phyloP scores from a whole-genome alignment of 2,329 filamentous ascomycete genomes.

The Calonectria pseudoturangicola region DNA sequence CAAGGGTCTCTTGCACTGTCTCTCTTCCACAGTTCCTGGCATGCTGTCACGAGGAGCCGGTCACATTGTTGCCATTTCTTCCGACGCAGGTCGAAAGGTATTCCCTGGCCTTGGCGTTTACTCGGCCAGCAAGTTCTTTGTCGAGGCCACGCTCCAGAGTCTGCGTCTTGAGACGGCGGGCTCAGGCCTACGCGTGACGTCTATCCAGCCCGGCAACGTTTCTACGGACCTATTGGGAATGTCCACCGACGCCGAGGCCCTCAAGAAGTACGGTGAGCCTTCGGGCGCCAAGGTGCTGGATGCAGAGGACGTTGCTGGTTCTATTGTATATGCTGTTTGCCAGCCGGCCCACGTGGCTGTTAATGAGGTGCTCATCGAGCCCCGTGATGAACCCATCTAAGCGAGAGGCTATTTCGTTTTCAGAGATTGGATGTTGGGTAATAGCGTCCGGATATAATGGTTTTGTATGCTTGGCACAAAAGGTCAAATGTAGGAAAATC shows the following conservation, averaged over 20 bases:
- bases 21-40: slow-evolving; percentile 80
- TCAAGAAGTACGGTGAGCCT: slow-evolving; percentile 87
- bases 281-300: slow-evolving; percentile 85
- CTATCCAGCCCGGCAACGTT: slow-evolving; percentile 86
- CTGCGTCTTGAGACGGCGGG: slow-evolving; percentile 86
- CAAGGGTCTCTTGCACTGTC: slow-evolving; percentile 85
- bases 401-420: slow-evolving; percentile 22
- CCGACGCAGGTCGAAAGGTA: slow-evolving; percentile 87
- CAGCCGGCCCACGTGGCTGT: slow-evolving; percentile 86
- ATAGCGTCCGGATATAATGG: slow-evolving; percentile 2
- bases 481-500: slow-evolving; percentile 14
- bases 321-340: slow-evolving; percentile 83
- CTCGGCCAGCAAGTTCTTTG: slow-evolving; percentile 89
- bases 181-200: slow-evolving; percentile 82
- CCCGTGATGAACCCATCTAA: slow-evolving; percentile 83
- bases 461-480: slow-evolving; percentile 7
- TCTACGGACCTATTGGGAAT: slow-evolving; percentile 83
- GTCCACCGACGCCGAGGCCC: slow-evolving; percentile 84
- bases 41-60: slow-evolving; percentile 83
- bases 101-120: slow-evolving; percentile 89
- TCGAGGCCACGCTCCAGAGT: slow-evolving; percentile 86
- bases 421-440: background rate
- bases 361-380: slow-evolving; percentile 88
- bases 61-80: slow-evolving; percentile 88
- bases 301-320: slow-evolving; percentile 81